Evolutionary conservation across 805 yeast genomes (phyloP), one percentile per base, ranked within the genome.

Genomic region (Yarrowia phangngaensis): DNA sequence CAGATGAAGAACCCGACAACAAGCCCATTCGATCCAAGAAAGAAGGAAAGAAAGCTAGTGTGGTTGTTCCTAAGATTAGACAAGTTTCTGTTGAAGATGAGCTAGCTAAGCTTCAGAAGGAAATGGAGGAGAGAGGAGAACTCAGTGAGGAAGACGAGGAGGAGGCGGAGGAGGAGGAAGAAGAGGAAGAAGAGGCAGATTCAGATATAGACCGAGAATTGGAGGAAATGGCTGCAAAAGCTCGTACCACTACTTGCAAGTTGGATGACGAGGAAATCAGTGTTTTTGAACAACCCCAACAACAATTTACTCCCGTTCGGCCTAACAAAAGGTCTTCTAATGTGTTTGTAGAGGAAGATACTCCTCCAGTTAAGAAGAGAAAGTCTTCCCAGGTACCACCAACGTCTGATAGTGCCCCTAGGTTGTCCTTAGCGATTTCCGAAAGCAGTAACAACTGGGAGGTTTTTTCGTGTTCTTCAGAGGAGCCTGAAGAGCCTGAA

Each of bases 181-280:
- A 24, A 12, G 13, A 40, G 38, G 26, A 33, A 6, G 33, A 23
- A 1, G 51, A 32, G 13, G 34, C 13, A 7, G 41, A 49, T 15
- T n/a, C 4, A 17, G 36, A 36, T 8, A 16, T 29, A 9, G 45
- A 28, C 17, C 26, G 13, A 4, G 51, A 53, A 16, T 29, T 34
- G 20, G 14, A 15, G 19, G 26, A 15, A 48, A 49, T 32, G 54
- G 51, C 11, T 38, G 41, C 32, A 6, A 34, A 40, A 20, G 51
- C 41, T n/a, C 52, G 53, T 8, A n/a, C 14, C 3, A 9, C 40
- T 12, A 29, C 19, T 13, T 26, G 22, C 12, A 40, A 51, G 16
- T 22, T 24, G 9, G 33, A n/a, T n/a, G n/a, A 45, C 5, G 28
- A 36, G 8, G 53, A 28, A 17, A 19, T 28, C 14, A 34, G 41